Conservation (phyloP, 2,329 filamentous ascomycete genomes). For the Onygenales sp. region DNA sequence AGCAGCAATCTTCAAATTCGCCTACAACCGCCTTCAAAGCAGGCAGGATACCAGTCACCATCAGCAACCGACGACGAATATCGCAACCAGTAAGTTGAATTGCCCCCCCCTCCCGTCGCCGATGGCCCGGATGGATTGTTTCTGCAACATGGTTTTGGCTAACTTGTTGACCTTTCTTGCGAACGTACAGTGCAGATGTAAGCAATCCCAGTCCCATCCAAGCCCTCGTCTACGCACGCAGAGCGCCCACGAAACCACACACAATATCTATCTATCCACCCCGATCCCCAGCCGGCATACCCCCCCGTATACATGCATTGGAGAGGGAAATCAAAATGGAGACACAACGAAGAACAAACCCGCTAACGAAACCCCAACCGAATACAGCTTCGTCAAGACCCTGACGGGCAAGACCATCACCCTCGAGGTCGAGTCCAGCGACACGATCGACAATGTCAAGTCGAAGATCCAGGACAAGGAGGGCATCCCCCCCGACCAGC, state of each 20-base stretch:
- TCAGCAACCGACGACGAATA: slow-evolving; percentile 34
- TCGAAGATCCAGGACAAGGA: slow-evolving; percentile 75
- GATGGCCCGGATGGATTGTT: slow-evolving; percentile 3
- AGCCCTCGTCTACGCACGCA: too few species aligned
- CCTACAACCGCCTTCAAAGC: slow-evolving; percentile 23
- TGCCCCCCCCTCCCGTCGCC: slow-evolving; percentile 3
- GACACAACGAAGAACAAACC: slow-evolving; percentile 2
- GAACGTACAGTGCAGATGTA: slow-evolving; percentile 75
- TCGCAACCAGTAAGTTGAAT: slow-evolving; percentile 37
- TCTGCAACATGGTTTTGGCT: slow-evolving; percentile 8
- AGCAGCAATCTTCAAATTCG: slow-evolving; percentile 30
- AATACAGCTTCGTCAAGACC: slow-evolving; percentile 60
- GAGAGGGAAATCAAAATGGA: background rate
- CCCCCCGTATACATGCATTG: background rate
- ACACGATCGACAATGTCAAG: slow-evolving; percentile 64
- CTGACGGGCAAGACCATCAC: slow-evolving; percentile 67
- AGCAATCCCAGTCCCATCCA: slow-evolving; percentile 33
- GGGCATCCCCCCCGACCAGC: slow-evolving; percentile 61
- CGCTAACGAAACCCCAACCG: slow-evolving; percentile 5
- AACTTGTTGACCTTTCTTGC: slow-evolving; percentile 40
- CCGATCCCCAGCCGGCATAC: slow-evolving; percentile 17
- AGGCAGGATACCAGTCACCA: slow-evolving; percentile 20
- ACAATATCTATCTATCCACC: background rate
- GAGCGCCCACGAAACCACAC: too few species aligned
- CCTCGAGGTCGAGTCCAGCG: slow-evolving; percentile 56